These are phyloP conservation scores for Mediolabrus comicus DNA, from an alignment of 108 stramenopile species.

Conservation along the genomic window DNA sequence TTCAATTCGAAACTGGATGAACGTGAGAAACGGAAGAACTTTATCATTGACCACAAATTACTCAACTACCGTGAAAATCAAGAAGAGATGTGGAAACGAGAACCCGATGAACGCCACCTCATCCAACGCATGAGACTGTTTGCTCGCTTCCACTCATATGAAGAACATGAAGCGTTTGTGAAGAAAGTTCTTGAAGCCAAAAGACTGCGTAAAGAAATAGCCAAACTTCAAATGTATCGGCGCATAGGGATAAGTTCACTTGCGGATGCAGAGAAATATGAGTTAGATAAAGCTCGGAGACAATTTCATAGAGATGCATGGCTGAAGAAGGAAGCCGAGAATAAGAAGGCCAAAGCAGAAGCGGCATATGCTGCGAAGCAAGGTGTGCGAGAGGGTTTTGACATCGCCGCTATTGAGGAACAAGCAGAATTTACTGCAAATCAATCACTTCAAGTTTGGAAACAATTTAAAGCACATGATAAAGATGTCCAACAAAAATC, in stretches of 20 bases:
- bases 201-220: slow-evolving; percentile 89
- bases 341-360: slow-evolving; percentile 42
- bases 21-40: slow-evolving; percentile 82
- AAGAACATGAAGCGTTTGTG: slow-evolving; percentile 88
- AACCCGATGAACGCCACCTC: slow-evolving; percentile 89
- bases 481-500: neutral
- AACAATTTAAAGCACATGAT: slow-evolving; percentile 19
- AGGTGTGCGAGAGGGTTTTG: slow-evolving; percentile 14
- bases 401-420: slow-evolving; percentile 11
- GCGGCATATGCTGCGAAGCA: slow-evolving; percentile 35
- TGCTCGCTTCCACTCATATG: slow-evolving; percentile 86
- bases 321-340: slow-evolving; percentile 59
- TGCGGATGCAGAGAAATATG: slow-evolving; percentile 86
- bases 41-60: slow-evolving; percentile 73
- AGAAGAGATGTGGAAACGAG: slow-evolving; percentile 54
- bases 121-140: slow-evolving; percentile 87
- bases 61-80: slow-evolving; percentile 83
- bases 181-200: slow-evolving; percentile 81
- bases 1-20: slow-evolving; percentile 91
- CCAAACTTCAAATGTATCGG: slow-evolving; percentile 91
- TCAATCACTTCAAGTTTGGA: slow-evolving; percentile 38
- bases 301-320: slow-evolving; percentile 71
- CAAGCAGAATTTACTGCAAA: slow-evolving; percentile 19
- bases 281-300: slow-evolving; percentile 76
- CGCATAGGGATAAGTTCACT: slow-evolving; percentile 79